Evolutionary conservation across 768 basidiomycete genomes (phyloP), one percentile per base, ranked within the genome.

Genomic region (Leccinum boreale): DNA sequence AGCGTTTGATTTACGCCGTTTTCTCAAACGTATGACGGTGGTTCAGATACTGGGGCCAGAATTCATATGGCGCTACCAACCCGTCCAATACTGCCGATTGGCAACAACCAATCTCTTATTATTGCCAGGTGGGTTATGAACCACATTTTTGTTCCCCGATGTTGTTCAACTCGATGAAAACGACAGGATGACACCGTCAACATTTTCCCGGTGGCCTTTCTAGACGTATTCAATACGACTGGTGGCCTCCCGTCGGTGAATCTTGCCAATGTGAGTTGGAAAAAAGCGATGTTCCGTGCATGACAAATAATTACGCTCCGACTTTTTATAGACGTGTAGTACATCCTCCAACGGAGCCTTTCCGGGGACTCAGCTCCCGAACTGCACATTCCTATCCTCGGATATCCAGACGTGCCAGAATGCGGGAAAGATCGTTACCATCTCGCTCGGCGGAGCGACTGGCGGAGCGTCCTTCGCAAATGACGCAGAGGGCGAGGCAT

Each of bases 321-420:
- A 14, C 26, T 44, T n/a, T 29, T 55, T 10, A 42, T 11, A 88
- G 85, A 85, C 74, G 5, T 88, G 87, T 69, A 89, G 83, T 64
- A 76, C 78, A 9, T 76, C 71, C 2, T 79, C 81, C 62, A 83
- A 85, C 55, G 71, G 77, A 0, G 81, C 78, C 11, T 90, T 87
- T 60, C 72, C 85, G 8, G 87, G 86, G 12, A 86, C 85, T 4
- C 69, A 75, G 28, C 79, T 90, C 45, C 80, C 85, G 4, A 78
- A 89, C 60, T 90, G 89, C 69, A 67, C 78, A 6, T 79, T 80
- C 60, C 73, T 90, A 28, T 86, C 86, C 4, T 60, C 78, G 1
- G 83, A 83, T 64, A 90, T 91, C 58, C 57, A 78, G 61, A 73
- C 81, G 23, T 90, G 88, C 70, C 89, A 90, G 70, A 67, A 75